Conservation (phyloP, 2,329 filamentous ascomycete species). For the Cylindrodendrum hubeiense region DNA sequence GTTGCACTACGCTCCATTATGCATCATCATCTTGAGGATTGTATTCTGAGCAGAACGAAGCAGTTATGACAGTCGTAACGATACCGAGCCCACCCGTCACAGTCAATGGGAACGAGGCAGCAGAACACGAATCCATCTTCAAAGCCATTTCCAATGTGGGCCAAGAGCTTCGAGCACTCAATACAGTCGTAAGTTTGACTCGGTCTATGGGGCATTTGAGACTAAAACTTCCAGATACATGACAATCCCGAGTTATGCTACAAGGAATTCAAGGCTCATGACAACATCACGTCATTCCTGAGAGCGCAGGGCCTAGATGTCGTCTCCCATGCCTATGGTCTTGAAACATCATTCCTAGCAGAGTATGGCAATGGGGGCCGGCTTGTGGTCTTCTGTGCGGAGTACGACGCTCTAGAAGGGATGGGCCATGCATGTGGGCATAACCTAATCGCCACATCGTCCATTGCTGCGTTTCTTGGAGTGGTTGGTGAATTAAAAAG, state of each 20-base stretch:
- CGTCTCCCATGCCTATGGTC: neutral
- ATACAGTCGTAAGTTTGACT: neutral
- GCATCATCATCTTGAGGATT: neutral
- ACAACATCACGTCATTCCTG: neutral
- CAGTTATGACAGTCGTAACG: neutral
- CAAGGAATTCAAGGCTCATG: constrained; percentile 7
- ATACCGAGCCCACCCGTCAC: neutral
- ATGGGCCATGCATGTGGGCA: constrained; percentile 53
- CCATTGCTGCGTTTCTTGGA: constrained; percentile 51
- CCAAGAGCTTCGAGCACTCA: neutral
- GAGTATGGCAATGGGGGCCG: constrained; percentile 8
- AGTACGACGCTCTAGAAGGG: constrained; percentile 51
- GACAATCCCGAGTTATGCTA: constrained; percentile 12
- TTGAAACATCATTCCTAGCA: constrained; percentile 4
- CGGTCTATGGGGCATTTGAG: neutral
- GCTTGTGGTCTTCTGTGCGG: constrained; percentile 20
- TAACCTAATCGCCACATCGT: constrained; percentile 46
- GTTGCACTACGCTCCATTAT: neutral
- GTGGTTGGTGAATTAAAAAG: constrained; percentile 6
- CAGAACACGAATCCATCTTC: neutral
- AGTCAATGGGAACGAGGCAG: neutral
- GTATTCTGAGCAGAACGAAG: neutral
- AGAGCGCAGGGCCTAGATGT: neutral
- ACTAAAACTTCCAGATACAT: constrained; percentile 2
- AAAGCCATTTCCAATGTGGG: neutral